Conservation (phyloP, 805 yeast genomes). For the Candida saitoana region DNA sequence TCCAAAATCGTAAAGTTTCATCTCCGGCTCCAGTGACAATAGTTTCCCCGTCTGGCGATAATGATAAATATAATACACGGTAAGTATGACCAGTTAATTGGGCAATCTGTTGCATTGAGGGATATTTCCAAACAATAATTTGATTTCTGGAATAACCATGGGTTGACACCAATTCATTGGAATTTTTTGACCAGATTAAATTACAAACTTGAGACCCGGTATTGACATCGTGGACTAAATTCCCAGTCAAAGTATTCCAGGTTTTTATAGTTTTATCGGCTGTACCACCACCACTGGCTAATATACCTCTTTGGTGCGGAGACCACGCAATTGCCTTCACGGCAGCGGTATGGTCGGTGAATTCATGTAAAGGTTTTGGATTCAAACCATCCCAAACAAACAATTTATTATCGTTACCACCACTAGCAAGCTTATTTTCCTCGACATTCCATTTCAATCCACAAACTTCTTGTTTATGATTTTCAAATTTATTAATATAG, state of each 20-base stretch:
- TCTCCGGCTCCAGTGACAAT: conserved; percentile 99
- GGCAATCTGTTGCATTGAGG: conserved; percentile 88
- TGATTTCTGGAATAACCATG: conserved; percentile 93
- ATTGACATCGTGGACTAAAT: conserved; percentile 71
- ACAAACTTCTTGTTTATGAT: conserved; percentile 92
- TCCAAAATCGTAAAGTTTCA: conserved; percentile 95
- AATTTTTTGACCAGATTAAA: conserved; percentile 85
- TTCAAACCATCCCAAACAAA: conserved; percentile 83
- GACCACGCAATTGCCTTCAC: conserved; percentile 97
- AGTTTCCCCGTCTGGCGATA: conserved; percentile 95
- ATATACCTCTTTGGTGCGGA: conserved; percentile 89
- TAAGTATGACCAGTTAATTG: conserved; percentile 92
- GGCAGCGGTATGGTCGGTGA: conserved; percentile 87
- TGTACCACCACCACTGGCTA: conserved; percentile 97
- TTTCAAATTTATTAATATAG: conserved; percentile 62
- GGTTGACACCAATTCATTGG: conserved; percentile 88
- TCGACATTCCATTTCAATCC: conserved; percentile 92
- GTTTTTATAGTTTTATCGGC: conserved; percentile 85
- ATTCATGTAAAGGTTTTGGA: conserved; percentile 63
- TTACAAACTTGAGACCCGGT: conserved; percentile 97
- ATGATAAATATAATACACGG: conserved; percentile 80
- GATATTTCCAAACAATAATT: conserved; percentile 90
- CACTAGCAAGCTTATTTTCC: conserved; percentile 88
- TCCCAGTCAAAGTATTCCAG: conserved; percentile 86
- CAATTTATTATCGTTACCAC: conserved; percentile 89